Evolutionary conservation across 148 eudicot species (phyloP), one percentile per base, ranked within the genome.

Genomic region (Suaeda aralocaspica): DNA sequence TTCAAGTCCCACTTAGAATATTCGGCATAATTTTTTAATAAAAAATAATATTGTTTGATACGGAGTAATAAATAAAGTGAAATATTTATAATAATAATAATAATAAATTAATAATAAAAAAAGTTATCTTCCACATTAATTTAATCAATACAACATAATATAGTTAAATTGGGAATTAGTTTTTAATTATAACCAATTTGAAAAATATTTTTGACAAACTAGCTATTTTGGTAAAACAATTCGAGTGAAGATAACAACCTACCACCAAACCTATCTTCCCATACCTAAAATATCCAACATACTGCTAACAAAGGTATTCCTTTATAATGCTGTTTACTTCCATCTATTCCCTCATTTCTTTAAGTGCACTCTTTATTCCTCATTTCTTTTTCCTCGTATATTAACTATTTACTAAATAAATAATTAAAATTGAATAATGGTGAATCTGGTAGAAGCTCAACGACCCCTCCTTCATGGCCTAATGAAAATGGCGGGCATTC

Each of bases 391-490:
- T 49, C 28, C n/a, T 36, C 8, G 8, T 36, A 3, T 36, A 36
- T 36, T 36, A 3, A 36, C 8, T 36, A 36, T 36, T 36, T 3
- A 28, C 60, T 55, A 25, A 1, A 28, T n/a, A 8, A 44, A 26
- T 52, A 39, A n/a, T 12, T 22, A 9, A 0, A 24, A 3, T 0
- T 50, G n/a, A 42, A 14, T 8, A 60, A 93, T 93, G 96, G 98
- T 93, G 84, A 93, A 93, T 80, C 68, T 93, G 0, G 97, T 93
- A 0, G 92, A 80, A 74, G 84, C 85, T 30, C 96, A 93, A 71
- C 82, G 72, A 77, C 96, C 98, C 30, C 70, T 93, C 50, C 5
- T 91, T 41, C 77, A 73, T 22, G 79, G 81, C 33, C 84, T 93
- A 18, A 87, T 93, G 87, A 93, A 93, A 71, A 75, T 85, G 82